Base-by-base conservation (phyloP, 1,284 basidiomycete species). In the Moesziomyces aphidis region DNA sequence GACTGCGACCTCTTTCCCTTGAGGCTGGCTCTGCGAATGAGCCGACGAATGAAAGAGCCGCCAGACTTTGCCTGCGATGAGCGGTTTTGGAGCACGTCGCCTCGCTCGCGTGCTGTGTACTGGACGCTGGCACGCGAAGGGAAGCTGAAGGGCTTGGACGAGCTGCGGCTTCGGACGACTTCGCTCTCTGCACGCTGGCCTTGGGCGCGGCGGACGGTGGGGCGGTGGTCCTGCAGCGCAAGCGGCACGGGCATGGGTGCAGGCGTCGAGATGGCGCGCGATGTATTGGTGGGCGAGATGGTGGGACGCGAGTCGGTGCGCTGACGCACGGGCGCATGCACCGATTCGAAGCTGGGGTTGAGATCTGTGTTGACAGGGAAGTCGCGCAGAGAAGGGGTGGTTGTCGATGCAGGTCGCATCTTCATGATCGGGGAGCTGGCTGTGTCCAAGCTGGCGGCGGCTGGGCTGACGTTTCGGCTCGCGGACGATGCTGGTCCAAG, bases 181-280 rank as follows among this genome's bases (percentile, higher is more conserved):
- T 75, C 73, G 61, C 67, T 75, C 47, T 75, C 73, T 23, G 73
- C 73, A 15, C 73, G 62, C 39, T 70, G 62, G 26, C 73, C 67
- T 17, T 59, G 55, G 2, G 55, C 68, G 21, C 73, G 59, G 28
- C 61, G 58, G 19, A 71, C 68, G 3, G 67, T 54, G 0, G 67
- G 67, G 8, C 73, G 62, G 47, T 56, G 51, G 31, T 69, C 72
- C 36, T 56, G 66, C 45, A 69, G 45, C 9, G 61, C 65, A 11
- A 59, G 52, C 7, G 65, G 71, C 48, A 73, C 6, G 9, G 64
- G 64, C 63, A 67, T 73, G n/a, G 57, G 65, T 2, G 71, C 61
- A 19, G 71, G 61, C 10, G 58, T 56, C 0, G 70, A 64, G 23
- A 68, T 61, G 23, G 65, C 61, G 10, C 65, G 64, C 6, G 65